Conservation (phyloP, 2,329 filamentous ascomycete species). For the Phoma herbarum region DNA sequence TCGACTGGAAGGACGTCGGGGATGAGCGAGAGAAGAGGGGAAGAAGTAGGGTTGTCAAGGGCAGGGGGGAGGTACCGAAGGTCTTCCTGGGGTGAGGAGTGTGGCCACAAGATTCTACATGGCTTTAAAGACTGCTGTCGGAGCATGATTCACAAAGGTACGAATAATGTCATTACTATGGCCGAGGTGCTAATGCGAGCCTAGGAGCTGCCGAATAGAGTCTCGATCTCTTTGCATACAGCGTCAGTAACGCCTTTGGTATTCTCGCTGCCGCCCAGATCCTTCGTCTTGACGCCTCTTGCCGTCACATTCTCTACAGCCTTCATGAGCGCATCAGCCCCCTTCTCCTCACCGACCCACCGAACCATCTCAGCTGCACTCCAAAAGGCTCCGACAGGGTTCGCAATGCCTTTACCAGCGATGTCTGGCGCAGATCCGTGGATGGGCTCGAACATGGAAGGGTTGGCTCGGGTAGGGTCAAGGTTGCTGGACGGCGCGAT, state of each 20-base stretch:
- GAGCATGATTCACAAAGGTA: constrained; percentile 14
- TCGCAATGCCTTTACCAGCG: constrained; percentile 68
- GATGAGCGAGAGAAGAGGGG: constrained; percentile 56
- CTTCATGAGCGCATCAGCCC: constrained; percentile 65
- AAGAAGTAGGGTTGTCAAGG: constrained; percentile 54
- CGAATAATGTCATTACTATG: constrained; percentile 2
- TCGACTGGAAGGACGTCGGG: constrained; percentile 59
- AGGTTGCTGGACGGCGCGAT: constrained; percentile 74
- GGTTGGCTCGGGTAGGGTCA: constrained; percentile 66
- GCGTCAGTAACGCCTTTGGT: constrained; percentile 69
- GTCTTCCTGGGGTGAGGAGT: constrained; percentile 35
- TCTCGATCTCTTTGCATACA: constrained; percentile 62
- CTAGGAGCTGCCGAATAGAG: constrained; percentile 43
- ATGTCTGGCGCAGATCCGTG: constrained; percentile 73
- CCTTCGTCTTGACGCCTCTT: constrained; percentile 63
- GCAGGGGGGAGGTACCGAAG: constrained; percentile 32
- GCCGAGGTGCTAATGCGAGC: neutral
- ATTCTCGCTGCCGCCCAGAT: constrained; percentile 66
- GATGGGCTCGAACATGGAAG: constrained; percentile 70
- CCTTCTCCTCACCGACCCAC: constrained; percentile 68
- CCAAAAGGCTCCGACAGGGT: constrained; percentile 74
- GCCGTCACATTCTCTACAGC: constrained; percentile 69
- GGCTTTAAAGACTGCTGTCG: neutral
- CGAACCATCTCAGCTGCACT: constrained; percentile 73
- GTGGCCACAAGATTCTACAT: neutral